A percentile compares a stretch with the other conserved stretches of the same genome.
These are phyloP conservation scores for Ambrosia artemisiifolia DNA, from an alignment of 129 eudicot species.

Conservation along the genomic window DNA sequence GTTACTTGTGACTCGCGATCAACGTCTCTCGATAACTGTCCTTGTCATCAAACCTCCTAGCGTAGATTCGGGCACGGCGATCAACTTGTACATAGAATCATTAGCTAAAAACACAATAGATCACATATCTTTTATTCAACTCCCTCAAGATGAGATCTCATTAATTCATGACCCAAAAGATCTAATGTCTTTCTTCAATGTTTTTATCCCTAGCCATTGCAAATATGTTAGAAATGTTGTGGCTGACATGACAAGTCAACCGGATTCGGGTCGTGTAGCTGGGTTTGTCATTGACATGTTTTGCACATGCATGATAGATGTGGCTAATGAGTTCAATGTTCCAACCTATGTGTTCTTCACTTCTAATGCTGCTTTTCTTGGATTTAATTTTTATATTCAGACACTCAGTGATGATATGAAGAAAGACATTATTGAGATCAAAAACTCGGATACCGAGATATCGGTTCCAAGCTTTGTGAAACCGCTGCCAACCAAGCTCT, in stretches of 20 bases:
- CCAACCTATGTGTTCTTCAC: slow-evolving; percentile 24
- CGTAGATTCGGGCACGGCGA: slow-evolving; percentile 13
- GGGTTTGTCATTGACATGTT: slow-evolving; percentile 29
- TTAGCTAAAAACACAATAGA: neutral
- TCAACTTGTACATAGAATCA: slow-evolving; percentile 26
- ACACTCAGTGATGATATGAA: neutral
- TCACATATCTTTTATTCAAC: slow-evolving; percentile 26
- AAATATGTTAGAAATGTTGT: slow-evolving; percentile 25
- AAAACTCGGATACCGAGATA: neutral
- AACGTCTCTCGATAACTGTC: slow-evolving; percentile 28
- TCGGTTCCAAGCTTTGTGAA: neutral
- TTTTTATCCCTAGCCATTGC: slow-evolving; percentile 24
- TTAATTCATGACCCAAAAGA: neutral
- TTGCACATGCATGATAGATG: slow-evolving; percentile 27
- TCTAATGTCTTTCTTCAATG: neutral
- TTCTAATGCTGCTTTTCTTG: slow-evolving; percentile 19
- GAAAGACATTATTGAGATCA: neutral
- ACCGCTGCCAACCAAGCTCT: slow-evolving; percentile 3
- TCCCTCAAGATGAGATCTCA: slow-evolving; percentile 26
- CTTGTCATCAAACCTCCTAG: slow-evolving; percentile 34
- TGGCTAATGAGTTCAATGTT: slow-evolving; percentile 27
- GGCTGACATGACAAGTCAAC: slow-evolving; percentile 12
- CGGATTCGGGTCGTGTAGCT: slow-evolving; percentile 6
- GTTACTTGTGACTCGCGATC: slow-evolving; percentile 29
- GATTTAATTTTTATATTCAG: slow-evolving; percentile 6